Base-by-base conservation (phyloP, 202 grass and related monocot species). In the Hordeum pubiflorum region DNA sequence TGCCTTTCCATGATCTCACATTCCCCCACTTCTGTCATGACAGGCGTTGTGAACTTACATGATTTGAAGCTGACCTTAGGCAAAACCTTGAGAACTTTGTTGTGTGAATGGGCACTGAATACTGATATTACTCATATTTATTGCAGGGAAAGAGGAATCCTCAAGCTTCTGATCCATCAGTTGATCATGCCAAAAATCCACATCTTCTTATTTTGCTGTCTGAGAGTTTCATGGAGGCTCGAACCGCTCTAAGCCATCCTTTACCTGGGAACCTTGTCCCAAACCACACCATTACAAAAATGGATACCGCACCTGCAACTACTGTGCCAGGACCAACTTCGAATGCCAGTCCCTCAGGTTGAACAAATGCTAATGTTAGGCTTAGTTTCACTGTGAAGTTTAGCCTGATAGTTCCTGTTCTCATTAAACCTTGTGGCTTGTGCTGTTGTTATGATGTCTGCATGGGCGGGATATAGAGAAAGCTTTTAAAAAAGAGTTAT, bases 131-230 rank as follows among this genome's bases (percentile, higher is more conserved):
- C 33, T 57, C 29, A 77, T 75, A 72, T 83, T 67, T 84, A 7
- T 80, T 89, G 68, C 86, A 99, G 97, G 97, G 87, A 67, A 99
- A 93, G 87, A 85, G 81, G 76, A 94, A 93, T 83, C 86, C 91
- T 91, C 87, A 86, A 71, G 77, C 85, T 58, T 76, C 80, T 69
- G 93, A 99, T 72, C 85, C 91, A 83, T 75, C 91, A 72, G 83
- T 91, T 77, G 97, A 99, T 85, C 85, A 92, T 79, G 44, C 85
- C 11, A 99, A 89, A 86, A 87, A 96, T 55, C 77, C 85, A 50
- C 83, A 96, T 57, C 91, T 91, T 77, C 91, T 99, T 73, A 83
- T 99, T 77, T 83, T 99, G 75, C 81, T 96, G 13, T 99, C 97
- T 62, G 97, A 99, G 40, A 91, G 87, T 88, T 99, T 99, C 74